Conservation (phyloP, 176 grass and related monocot species). For the Oryza meridionalis region DNA sequence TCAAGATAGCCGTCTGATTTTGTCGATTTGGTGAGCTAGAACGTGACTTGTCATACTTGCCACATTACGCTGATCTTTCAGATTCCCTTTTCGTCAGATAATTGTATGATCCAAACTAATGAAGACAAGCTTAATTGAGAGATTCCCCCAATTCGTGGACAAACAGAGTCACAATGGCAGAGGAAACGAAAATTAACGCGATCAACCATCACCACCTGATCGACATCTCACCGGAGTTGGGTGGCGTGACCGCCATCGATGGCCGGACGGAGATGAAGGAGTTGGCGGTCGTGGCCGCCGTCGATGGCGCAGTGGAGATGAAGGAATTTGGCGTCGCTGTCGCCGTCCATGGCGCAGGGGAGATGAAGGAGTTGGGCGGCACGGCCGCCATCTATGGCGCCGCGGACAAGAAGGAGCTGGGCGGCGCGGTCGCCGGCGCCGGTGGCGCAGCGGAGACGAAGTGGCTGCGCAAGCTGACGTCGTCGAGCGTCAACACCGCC, state of each 20-base stretch:
- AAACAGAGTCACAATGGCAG: background rate
- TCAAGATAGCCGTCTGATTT: background rate
- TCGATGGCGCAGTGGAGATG: background rate
- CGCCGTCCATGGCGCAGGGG: background rate
- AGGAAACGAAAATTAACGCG: background rate
- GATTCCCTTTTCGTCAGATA: background rate
- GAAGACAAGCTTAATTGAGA: background rate
- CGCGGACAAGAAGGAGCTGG: background rate
- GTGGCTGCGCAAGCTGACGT: conserved; percentile 59
- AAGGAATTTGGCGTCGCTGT: too few relatives aligned
- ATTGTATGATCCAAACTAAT: background rate
- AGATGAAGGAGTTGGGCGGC: background rate
- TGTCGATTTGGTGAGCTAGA: background rate
- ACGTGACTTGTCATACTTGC: background rate
- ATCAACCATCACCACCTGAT: conserved; percentile 16
- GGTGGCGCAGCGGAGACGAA: background rate
- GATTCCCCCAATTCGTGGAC: background rate
- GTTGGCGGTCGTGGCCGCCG: too few relatives aligned
- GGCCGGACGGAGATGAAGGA: background rate
- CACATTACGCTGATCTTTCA: background rate
- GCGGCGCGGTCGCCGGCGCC: too few relatives aligned
- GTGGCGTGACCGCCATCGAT: background rate
- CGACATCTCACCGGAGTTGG: conserved; percentile 30
- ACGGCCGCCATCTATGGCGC: background rate
- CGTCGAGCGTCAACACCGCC: conserved; percentile 45